phyloP scores from a whole-genome alignment of 2,329 filamentous ascomycete species.

The Chrysosporium keratinophilum region DNA sequence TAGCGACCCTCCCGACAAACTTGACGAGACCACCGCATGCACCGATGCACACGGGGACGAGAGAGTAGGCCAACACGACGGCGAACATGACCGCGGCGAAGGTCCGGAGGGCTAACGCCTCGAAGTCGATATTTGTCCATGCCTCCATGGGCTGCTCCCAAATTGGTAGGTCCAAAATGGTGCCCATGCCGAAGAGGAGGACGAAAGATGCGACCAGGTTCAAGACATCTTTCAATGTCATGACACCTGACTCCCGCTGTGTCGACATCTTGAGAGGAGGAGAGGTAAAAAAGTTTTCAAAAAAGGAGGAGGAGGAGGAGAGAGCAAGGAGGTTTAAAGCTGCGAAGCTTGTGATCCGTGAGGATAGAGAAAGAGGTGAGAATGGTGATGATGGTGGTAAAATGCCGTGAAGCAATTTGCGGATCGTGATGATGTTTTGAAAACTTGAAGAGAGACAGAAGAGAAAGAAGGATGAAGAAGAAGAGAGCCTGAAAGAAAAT shows the following conservation, averaged over 20 bases:
- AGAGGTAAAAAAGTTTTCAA: neutral
- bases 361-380: neutral
- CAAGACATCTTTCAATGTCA: neutral
- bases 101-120: conserved; percentile 8
- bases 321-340: neutral
- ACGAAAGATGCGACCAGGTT: neutral
- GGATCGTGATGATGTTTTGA: neutral
- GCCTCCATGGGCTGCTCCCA: conserved; percentile 2
- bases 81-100: conserved; percentile 9
- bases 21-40: neutral
- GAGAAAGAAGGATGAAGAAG: neutral
- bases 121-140: conserved; percentile 8
- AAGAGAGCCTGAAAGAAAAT: neutral
- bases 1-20: neutral
- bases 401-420: neutral
- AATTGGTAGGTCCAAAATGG: neutral
- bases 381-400: neutral
- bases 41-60: neutral
- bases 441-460: neutral
- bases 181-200: neutral
- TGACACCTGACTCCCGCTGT: neutral
- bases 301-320: neutral
- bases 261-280: neutral
- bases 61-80: neutral
- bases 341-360: neutral